Evolutionary conservation across 345 rosid species (phyloP).

Genomic region (Noccaea bulbosa): DNA sequence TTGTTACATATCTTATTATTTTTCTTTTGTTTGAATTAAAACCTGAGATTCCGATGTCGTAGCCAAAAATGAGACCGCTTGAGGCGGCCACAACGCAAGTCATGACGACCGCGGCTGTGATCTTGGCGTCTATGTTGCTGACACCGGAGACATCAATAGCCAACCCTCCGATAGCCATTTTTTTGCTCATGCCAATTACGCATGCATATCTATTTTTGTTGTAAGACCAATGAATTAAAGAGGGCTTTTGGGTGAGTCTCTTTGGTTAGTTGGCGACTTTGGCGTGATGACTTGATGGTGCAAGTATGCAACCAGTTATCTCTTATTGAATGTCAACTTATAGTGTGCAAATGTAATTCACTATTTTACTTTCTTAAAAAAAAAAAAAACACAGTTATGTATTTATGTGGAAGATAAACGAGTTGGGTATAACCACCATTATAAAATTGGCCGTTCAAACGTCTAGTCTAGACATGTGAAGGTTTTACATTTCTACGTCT

Average conservation of each 20-base stretch:
- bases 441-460: neutral
- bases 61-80: slow-evolving; percentile 85
- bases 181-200: slow-evolving; percentile 1
- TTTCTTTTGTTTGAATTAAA: neutral
- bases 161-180: slow-evolving; percentile 64
- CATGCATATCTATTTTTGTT: neutral
- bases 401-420: too few relatives aligned
- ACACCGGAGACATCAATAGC: slow-evolving; percentile 42
- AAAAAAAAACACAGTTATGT: too few relatives aligned
- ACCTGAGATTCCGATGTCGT: slow-evolving; percentile 90
- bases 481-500: too few relatives aligned
- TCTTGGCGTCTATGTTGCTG: slow-evolving; percentile 41
- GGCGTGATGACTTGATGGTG: slow-evolving; percentile 32
- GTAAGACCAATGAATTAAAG: slow-evolving; percentile 3
- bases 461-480: too few relatives aligned
- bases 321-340: slow-evolving; percentile 13
- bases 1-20: neutral
- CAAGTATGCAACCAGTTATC: slow-evolving; percentile 27
- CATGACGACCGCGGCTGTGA: slow-evolving; percentile 61
- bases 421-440: slow-evolving; percentile 2
- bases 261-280: slow-evolving; percentile 19
- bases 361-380: neutral
- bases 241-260: slow-evolving; percentile 15
- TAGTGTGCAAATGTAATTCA: slow-evolving; percentile 11
- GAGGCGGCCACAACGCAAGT: slow-evolving; percentile 84